These are phyloP conservation scores for Neoarthrinium moseri DNA, from an alignment of 2,329 filamentous ascomycete genomes.

Conservation along the genomic window DNA sequence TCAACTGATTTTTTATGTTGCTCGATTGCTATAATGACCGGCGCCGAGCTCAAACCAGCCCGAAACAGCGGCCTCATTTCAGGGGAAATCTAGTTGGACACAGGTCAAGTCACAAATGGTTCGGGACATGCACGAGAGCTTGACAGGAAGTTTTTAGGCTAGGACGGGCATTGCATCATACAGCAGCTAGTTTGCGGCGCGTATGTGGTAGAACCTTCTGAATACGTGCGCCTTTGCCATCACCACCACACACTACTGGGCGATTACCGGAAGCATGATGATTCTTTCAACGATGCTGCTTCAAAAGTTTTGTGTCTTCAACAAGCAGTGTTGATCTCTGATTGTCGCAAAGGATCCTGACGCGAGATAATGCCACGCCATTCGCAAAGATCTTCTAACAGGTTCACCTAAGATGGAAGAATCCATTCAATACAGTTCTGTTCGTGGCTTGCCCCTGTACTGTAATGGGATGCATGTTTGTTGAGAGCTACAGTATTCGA, in stretches of 20 bases:
- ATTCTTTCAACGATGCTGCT: conserved; percentile 28
- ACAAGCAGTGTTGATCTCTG: too few species aligned
- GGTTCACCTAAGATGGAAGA: conserved; percentile 27
- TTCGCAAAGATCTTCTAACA: conserved; percentile 17
- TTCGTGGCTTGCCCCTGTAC: conserved; percentile 44
- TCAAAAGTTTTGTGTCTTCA: conserved; percentile 38
- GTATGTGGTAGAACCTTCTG: neutral
- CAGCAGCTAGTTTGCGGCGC: neutral
- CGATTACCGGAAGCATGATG: conserved; percentile 21
- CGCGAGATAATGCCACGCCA: conserved; percentile 37
- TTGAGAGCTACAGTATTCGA: conserved; percentile 64
- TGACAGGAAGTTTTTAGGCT: conserved; percentile 3
- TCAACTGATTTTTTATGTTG: too few species aligned
- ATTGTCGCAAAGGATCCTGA: too few species aligned
- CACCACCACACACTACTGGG: conserved; percentile 6
- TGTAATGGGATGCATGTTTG: conserved; percentile 61
- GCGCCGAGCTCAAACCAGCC: too few species aligned
- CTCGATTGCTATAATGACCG: too few species aligned
- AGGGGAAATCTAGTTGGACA: neutral
- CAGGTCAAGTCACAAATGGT: neutral
- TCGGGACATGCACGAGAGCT: conserved; percentile 7
- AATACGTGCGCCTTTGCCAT: conserved; percentile 5
- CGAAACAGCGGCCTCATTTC: neutral
- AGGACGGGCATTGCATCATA: neutral
- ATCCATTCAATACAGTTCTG: conserved; percentile 45